Evolutionary conservation across 2,329 filamentous ascomycete species (phyloP), one percentile per base, ranked within the genome.

Genomic region (Aspergillus sp.): DNA sequence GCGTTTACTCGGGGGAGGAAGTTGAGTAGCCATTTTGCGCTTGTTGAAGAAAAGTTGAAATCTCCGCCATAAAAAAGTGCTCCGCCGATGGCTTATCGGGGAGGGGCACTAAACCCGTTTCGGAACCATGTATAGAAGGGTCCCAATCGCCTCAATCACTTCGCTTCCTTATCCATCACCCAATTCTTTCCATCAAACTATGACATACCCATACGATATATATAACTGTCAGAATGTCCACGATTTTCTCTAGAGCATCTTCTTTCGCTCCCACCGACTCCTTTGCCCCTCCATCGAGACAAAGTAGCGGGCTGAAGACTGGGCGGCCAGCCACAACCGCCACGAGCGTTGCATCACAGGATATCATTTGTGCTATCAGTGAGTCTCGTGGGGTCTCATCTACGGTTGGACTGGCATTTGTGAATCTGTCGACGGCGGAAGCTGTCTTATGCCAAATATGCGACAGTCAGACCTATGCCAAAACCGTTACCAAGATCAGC

Each of bases 401-500:
- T 0, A 89, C 87, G 0, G 88, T 98, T 2, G 93, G 93, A 1
- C 80, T 96, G 41, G 90, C 91, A 3, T 93, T 97, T 68, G 81
- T 97, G 69, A 96, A 98, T 68, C 80, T 96, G 3, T 88, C 90
- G 43, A 93, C 90, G 2, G 90, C 89, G 40, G 91, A 96, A 74
- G 90, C 86, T 15, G 86, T 92, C 27, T 82, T 98, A 40, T 96
- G 91, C 69, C 91, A 97, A 68, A 93, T 98, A 62, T 92, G 89
- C 69, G 93, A 98, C 73, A 96, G 88, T 56, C 92, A 96, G 71
- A 96, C 92, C 35, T 98, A 96, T 70, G 87, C 92, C 57, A 88
- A 88, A 68, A 96, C 92, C 0, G 80, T 96, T 31, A 90, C 96
- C 73, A 96, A 97, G 71, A 82, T 98, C 35, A 84, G 85, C 52